Conservation (phyloP, 768 basidiomycete genomes). For the Amanita rimosa region DNA sequence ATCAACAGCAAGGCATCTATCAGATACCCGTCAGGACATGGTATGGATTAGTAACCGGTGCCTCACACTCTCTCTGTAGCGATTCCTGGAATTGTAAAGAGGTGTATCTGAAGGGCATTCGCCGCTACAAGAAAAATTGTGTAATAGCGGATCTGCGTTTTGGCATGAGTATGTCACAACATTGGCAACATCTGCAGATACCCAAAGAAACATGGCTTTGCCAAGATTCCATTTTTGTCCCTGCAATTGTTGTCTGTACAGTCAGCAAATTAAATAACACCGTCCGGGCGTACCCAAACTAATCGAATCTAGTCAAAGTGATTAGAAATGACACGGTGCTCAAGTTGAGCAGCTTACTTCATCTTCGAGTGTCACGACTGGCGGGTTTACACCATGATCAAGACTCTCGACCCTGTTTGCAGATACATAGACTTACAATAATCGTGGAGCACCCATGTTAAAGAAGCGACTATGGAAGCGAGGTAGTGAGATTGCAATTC, state of each 20-base stretch:
- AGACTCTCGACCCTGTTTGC: neutral
- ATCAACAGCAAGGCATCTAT: slow-evolving; percentile 33
- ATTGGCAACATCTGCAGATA: slow-evolving; percentile 9
- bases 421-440: slow-evolving; percentile 12
- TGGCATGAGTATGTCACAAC: neutral
- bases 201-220: slow-evolving; percentile 32
- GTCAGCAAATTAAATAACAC: neutral
- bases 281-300: slow-evolving; percentile 24
- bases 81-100: slow-evolving; percentile 26
- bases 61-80: slow-evolving; percentile 23
- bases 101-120: slow-evolving; percentile 33
- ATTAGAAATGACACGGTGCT: too few species aligned
- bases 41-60: neutral
- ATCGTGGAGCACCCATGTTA: slow-evolving; percentile 28
- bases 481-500: neutral
- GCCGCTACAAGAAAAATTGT: slow-evolving; percentile 30
- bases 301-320: slow-evolving; percentile 16
- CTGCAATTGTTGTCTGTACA: slow-evolving; percentile 4
- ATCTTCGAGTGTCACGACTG: slow-evolving; percentile 16
- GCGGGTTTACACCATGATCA: neutral
- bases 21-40: neutral
- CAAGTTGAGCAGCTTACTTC: slow-evolving; percentile 10
- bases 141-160: slow-evolving; percentile 34
- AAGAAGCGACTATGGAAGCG: neutral
- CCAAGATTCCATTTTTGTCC: slow-evolving; percentile 20